Base-by-base conservation (phyloP, 345 rosid species). In the Angophora floribunda region DNA sequence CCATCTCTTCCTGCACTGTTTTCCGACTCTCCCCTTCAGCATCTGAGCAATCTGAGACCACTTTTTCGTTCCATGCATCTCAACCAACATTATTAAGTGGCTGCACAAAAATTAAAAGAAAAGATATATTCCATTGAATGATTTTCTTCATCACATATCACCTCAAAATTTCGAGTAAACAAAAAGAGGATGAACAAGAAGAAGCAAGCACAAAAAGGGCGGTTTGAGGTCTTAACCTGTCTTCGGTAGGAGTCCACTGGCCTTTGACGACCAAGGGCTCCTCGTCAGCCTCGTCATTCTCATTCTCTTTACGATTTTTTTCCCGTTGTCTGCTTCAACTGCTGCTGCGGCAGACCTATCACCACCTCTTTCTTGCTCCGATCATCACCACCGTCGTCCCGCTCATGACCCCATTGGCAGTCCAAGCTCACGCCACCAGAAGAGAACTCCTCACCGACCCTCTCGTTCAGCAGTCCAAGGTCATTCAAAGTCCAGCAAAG, bases 1-100 rank as follows among this genome's bases (percentile, higher is more conserved):
- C 98, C 98, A 96, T 90, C 98, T 94, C 84, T 96, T 96, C 79
- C 98, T 90, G 86, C 98, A 97, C 80, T 96, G 96, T 89, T 97
- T 97, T 19, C 98, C 96, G 0, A 92, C 91, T 89, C 98, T 94
- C 22, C 96, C 98, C 2, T 88, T 86, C 51, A 95, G 89, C 91
- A 92, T 89, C 85, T 91, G 91, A 3, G 98, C 95, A 3, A 97
- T 94, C 28, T 90, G 92, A 28, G 98, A 89, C 97, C 99, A 96
- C 89, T 90, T 95, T 78, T 95, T 93, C 6, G 91, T 80, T 75
- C 97, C 97, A 89, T 93, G 57, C 61, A 91, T 80, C 50, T 80
- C 85, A 89, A 96, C 98, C 85, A 96, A 89, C 28, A 90, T 90
- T 85, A 92, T 28, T 53, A 96, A 75, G 57, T 91, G 13, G 75